Evolutionary conservation across 2,329 filamentous ascomycete genomes (phyloP).

Genomic region (Sclerotinia borealis): DNA sequence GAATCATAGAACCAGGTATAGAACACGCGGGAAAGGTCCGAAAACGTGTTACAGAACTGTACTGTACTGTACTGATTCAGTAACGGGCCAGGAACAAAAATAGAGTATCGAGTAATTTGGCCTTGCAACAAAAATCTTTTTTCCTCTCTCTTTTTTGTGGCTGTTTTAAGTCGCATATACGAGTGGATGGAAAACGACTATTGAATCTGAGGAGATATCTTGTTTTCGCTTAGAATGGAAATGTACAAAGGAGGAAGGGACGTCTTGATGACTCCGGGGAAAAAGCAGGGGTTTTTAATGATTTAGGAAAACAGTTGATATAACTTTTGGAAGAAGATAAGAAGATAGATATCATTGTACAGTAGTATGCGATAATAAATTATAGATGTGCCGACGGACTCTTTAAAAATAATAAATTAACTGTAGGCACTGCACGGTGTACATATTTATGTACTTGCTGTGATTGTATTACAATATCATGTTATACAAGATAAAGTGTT

Average conservation of each 20-base stretch:
- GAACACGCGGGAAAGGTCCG: not conserved
- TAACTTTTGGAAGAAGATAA: not conserved
- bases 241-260: not conserved
- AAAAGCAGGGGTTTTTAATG: too few species aligned
- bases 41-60: not conserved
- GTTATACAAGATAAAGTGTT: not conserved
- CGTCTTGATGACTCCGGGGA: not conserved
- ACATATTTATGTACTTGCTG: not conserved
- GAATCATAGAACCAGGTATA: not conserved
- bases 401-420: not conserved
- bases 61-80: not conserved
- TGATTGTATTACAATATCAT: not conserved
- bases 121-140: too few species aligned
- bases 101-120: too few species aligned
- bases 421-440: not conserved
- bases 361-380: not conserved
- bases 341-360: too few species aligned
- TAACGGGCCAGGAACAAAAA: not conserved
- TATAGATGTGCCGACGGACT: not conserved
- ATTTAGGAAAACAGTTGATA: too few species aligned
- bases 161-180: too few species aligned
- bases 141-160: not conserved
- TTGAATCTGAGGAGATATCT: not conserved
- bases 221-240: not conserved
- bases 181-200: too few species aligned